Evolutionary conservation across 2,329 filamentous ascomycete species (phyloP).

Genomic region (Ophioceras dolichostomum): DNA sequence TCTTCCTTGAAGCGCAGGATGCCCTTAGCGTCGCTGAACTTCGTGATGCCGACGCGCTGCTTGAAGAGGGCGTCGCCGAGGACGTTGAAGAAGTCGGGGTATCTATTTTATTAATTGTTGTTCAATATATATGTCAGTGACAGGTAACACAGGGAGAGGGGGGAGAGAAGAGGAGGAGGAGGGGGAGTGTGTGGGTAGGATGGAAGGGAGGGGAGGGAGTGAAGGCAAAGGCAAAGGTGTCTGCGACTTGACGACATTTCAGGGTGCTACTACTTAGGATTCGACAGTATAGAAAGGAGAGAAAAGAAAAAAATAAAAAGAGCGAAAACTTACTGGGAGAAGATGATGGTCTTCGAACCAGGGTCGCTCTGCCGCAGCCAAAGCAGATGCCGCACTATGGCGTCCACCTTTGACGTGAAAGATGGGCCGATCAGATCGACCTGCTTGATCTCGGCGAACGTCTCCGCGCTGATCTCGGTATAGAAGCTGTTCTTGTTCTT

Average conservation of each 20-base stretch:
- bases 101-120: too few species aligned
- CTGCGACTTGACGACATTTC: too few species aligned
- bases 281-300: too few species aligned
- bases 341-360: slow-evolving; percentile 85
- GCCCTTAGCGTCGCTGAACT: slow-evolving; percentile 56
- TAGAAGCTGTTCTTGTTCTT: slow-evolving; percentile 49
- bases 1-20: slow-evolving; percentile 69
- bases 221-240: too few species aligned
- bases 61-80: slow-evolving; percentile 56
- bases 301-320: neutral
- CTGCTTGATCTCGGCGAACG: slow-evolving; percentile 68
- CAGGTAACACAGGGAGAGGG: too few species aligned
- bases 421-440: slow-evolving; percentile 62
- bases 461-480: slow-evolving; percentile 57
- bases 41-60: slow-evolving; percentile 62
- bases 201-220: neutral
- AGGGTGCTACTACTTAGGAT: too few species aligned
- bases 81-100: slow-evolving; percentile 66
- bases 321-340: slow-evolving; percentile 58
- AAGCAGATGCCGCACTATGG: slow-evolving; percentile 64
- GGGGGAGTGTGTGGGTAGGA: neutral
- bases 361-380: slow-evolving; percentile 79
- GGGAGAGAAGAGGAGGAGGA: slow-evolving; percentile 1
- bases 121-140: too few species aligned
- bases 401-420: slow-evolving; percentile 88